Evolutionary conservation across 2,329 filamentous ascomycete genomes (phyloP).

Genomic region (Elsinoe arachidis): DNA sequence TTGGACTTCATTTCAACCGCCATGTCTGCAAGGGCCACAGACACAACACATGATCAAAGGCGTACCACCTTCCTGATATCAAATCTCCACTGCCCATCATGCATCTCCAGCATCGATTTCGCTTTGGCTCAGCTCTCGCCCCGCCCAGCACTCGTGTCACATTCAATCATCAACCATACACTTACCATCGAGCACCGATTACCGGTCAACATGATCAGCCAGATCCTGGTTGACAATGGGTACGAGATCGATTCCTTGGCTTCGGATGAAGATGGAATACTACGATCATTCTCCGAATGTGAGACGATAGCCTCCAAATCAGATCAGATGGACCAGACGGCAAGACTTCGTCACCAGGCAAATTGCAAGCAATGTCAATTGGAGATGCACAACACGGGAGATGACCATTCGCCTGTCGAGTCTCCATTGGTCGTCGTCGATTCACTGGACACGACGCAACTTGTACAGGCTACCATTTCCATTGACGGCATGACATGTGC

Average conservation of each 20-base stretch:
- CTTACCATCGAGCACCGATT: conserved; percentile 52
- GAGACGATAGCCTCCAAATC: no score
- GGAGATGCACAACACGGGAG: conserved; percentile 12
- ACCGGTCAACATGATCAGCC: conserved; percentile 33
- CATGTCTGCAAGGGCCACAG: no score
- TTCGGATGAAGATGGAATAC: conserved; percentile 42
- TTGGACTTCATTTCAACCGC: no score
- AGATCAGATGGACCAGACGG: not conserved
- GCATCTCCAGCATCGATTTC: conserved; percentile 57
- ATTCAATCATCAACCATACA: conserved; percentile 63
- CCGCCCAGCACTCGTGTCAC: conserved; percentile 50
- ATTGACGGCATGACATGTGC: conserved; percentile 52
- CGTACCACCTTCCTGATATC: conserved; percentile 55
- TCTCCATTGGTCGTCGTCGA: conserved; percentile 6
- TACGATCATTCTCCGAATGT: conserved; percentile 43
- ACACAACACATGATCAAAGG: no score
- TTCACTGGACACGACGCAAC: not conserved
- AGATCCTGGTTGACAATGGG: conserved; percentile 39
- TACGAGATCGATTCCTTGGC: conserved; percentile 4
- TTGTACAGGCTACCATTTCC: conserved; percentile 30
- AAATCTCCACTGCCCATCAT: conserved; percentile 73
- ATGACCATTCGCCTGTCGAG: conserved; percentile 19
- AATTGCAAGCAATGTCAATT: conserved; percentile 15
- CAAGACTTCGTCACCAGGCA: conserved; percentile 9
- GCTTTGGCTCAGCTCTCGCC: conserved; percentile 44